Evolutionary conservation across 306 rosid genomes (phyloP).

Genomic region (Vigna angularis): DNA sequence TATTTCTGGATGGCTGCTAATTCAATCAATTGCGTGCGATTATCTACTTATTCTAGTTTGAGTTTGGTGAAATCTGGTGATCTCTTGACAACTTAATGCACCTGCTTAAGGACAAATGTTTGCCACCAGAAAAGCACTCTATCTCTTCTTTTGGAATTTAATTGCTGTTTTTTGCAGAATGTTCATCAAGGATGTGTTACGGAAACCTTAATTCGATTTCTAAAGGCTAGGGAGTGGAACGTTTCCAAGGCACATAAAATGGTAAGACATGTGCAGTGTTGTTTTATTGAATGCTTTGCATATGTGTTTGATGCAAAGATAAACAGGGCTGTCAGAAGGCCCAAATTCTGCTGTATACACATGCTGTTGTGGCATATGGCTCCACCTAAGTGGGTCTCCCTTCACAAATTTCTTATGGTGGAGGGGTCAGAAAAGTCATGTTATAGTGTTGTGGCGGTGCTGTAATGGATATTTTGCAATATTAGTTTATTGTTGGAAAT

Average conservation of each 20-base stretch:
- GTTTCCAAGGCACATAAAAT: conserved; percentile 84
- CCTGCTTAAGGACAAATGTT: conserved; percentile 17
- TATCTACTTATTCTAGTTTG: background rate
- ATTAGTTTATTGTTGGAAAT: background rate
- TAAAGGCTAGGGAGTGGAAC: conserved; percentile 93
- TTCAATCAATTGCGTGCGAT: conserved; percentile 9
- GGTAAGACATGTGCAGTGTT: conserved; percentile 55
- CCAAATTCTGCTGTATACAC: too few relatives aligned
- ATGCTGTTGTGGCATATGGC: too few relatives aligned
- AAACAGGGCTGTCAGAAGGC: too few relatives aligned
- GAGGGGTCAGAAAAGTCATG: too few relatives aligned
- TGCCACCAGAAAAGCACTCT: conserved; percentile 15
- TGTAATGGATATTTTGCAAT: background rate
- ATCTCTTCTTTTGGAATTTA: conserved; percentile 14
- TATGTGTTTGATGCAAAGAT: background rate
- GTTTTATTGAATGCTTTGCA: conserved; percentile 38
- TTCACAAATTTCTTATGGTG: too few relatives aligned
- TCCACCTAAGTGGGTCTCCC: too few relatives aligned
- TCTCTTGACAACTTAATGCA: conserved; percentile 6
- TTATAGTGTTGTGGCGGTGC: too few relatives aligned
- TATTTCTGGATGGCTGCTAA: conserved; percentile 1
- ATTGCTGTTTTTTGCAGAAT: conserved; percentile 61
- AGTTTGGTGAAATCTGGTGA: conserved; percentile 29
- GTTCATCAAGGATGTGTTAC: conserved; percentile 79
- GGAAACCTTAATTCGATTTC: conserved; percentile 79